Percentiles rank a stretch among this genome's conserved stretches.
These are phyloP conservation scores for Phytophthora aleatoria DNA, from an alignment of 352 stramenopile species.

Conservation along the genomic window DNA sequence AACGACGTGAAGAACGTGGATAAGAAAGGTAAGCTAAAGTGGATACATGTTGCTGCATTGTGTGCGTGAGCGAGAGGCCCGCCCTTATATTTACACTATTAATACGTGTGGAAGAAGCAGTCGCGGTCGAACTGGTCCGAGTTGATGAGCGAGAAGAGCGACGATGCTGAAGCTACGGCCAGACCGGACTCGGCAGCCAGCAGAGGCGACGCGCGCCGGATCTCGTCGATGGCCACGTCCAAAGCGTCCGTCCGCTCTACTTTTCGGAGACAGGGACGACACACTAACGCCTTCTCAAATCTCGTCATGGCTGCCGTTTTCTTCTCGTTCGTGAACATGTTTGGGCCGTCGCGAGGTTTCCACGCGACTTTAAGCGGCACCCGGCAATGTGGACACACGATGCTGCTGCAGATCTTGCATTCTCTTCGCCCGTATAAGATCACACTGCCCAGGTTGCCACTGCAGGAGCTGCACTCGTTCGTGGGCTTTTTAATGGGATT, in stretches of 20 bases:
- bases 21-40: neutral
- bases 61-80: neutral
- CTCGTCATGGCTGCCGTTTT: neutral
- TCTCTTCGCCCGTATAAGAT: constrained; percentile 22
- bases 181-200: constrained; percentile 31
- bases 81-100: constrained; percentile 15
- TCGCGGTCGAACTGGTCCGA: constrained; percentile 43
- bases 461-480: constrained; percentile 28
- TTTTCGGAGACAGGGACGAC: constrained; percentile 28
- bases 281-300: constrained; percentile 35
- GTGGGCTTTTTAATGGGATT: constrained; percentile 17
- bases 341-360: constrained; percentile 18
- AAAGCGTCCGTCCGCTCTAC: constrained; percentile 30
- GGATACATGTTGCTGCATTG: too few species aligned
- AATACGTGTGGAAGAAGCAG: constrained; percentile 36
- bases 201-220: constrained; percentile 31
- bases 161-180: constrained; percentile 38
- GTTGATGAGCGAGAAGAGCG: constrained; percentile 43
- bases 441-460: constrained; percentile 13
- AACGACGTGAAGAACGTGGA: neutral
- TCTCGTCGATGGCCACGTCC: constrained; percentile 41
- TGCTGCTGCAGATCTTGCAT: constrained; percentile 24
- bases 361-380: constrained; percentile 31
- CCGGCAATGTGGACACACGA: constrained; percentile 28
- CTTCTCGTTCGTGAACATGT: constrained; percentile 16